phyloP scores from a whole-genome alignment of 1,139 yeast genomes.

The Yarrowia galli region DNA sequence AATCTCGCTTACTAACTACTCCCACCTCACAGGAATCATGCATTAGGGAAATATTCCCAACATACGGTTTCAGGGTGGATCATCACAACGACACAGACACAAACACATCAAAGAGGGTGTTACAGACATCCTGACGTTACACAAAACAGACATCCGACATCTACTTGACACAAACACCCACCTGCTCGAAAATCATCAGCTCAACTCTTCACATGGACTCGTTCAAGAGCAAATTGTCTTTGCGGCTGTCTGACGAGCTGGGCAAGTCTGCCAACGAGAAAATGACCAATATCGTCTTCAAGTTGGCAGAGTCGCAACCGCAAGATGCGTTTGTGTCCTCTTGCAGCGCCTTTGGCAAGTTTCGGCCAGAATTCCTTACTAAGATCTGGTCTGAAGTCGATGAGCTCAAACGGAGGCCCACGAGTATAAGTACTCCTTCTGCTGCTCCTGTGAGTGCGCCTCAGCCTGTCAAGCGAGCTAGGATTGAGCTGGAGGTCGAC shows the following conservation, averaged over 20 bases:
- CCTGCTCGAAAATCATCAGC: neutral
- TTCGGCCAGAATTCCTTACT: constrained; percentile 45
- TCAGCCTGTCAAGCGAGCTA: constrained; percentile 5
- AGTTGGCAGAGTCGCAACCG: constrained; percentile 44
- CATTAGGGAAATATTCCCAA: constrained; percentile 2
- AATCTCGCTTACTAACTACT: neutral
- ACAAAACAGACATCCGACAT: neutral
- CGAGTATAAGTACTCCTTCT: neutral
- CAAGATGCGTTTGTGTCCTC: constrained; percentile 45
- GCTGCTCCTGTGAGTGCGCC: neutral
- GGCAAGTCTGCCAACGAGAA: constrained; percentile 44
- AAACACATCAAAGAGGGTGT: neutral
- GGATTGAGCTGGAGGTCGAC: constrained; percentile 9
- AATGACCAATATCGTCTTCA: constrained; percentile 45
- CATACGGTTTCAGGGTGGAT: neutral
- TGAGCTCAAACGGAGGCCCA: neutral
- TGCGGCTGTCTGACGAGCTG: constrained; percentile 46
- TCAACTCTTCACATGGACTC: constrained; percentile 8
- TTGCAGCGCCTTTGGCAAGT: constrained; percentile 48
- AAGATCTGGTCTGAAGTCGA: constrained; percentile 42
- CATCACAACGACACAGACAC: neutral
- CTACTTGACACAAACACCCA: neutral
- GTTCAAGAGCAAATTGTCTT: constrained; percentile 42
- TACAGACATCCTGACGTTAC: neutral
- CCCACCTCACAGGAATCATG: neutral